Evolutionary conservation across 163 green algal species (phyloP).

Genomic region (Scenedesmus sp.): DNA sequence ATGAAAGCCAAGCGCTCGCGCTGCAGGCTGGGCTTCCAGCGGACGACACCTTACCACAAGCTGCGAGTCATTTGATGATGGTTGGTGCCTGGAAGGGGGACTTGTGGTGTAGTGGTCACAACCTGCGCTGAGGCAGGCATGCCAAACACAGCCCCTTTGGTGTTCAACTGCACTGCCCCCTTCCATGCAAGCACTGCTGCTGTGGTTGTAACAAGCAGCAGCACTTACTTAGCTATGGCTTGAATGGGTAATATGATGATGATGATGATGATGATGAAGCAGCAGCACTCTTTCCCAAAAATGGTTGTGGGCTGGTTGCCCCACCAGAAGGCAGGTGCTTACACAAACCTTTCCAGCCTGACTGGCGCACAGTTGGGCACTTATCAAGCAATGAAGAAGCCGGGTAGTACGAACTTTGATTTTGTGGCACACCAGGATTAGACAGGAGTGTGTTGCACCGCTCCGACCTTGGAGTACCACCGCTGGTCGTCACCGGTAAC

Average conservation of each 20-base stretch:
- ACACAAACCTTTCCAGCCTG: too few relatives aligned
- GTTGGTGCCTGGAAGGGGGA: background rate
- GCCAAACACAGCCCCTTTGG: too few relatives aligned
- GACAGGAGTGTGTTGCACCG: background rate
- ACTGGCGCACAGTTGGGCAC: too few relatives aligned
- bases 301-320: too few relatives aligned
- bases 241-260: too few relatives aligned
- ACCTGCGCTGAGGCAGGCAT: background rate
- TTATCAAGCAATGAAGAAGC: background rate
- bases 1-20: background rate
- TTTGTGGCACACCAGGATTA: background rate
- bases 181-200: background rate
- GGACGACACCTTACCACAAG: constrained; percentile 32
- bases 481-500: background rate
- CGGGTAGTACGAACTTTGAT: too few relatives aligned
- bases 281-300: too few relatives aligned
- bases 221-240: too few relatives aligned
- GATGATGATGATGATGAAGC: too few relatives aligned
- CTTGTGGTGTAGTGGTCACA: background rate
- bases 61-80: background rate
- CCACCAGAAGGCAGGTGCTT: too few relatives aligned
- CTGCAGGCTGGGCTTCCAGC: constrained; percentile 31
- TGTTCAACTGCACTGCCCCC: too few relatives aligned
- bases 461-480: background rate
- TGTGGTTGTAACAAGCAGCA: background rate